Conservation (phyloP, 805 yeast genomes). For the Metschnikowia baotianmanensis region DNA sequence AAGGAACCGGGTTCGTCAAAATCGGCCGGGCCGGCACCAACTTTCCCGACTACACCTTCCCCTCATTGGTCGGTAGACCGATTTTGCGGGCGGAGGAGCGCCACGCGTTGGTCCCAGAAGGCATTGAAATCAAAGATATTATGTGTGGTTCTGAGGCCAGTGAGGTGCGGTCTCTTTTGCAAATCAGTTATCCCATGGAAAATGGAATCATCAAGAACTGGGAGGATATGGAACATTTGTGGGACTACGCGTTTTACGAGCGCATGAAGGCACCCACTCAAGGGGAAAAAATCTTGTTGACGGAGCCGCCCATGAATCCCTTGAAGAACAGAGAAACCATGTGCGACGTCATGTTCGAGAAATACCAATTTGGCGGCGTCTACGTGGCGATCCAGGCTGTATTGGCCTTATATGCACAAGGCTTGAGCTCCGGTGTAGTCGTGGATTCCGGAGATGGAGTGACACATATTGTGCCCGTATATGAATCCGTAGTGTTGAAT, state of each 20-base stretch:
- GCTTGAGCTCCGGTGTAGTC: constrained; percentile 93
- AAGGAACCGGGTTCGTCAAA: constrained; percentile 98
- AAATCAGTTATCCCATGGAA: constrained; percentile 97
- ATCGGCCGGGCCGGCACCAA: constrained; percentile 96
- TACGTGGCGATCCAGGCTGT: constrained; percentile 97
- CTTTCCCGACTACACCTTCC: constrained; percentile 96
- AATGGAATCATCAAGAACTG: constrained; percentile 94
- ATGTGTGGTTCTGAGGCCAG: constrained; percentile 98
- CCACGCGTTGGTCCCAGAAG: constrained; percentile 49
- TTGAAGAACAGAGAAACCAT: constrained; percentile 82
- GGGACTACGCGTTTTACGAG: constrained; percentile 97
- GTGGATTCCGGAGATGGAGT: constrained; percentile 99
- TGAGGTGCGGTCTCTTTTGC: constrained; percentile 83
- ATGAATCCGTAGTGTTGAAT: constrained; percentile 93
- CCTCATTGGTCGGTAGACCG: constrained; percentile 96
- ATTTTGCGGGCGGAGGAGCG: constrained; percentile 96
- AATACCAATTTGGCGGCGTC: constrained; percentile 86
- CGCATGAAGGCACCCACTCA: constrained; percentile 73
- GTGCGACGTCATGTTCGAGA: constrained; percentile 93
- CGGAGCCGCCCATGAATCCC: constrained; percentile 99
- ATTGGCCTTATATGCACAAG: constrained; percentile 96
- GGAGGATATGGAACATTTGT: constrained; percentile 98
- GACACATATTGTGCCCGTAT: constrained; percentile 97
- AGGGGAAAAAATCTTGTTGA: constrained; percentile 79
- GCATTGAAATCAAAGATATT: constrained; percentile 82